A percentile compares a stretch with the other conserved stretches of the same genome.
phyloP scores from a whole-genome alignment of 108 stramenopile species.

The Cafeteria roenbergensis region DNA sequence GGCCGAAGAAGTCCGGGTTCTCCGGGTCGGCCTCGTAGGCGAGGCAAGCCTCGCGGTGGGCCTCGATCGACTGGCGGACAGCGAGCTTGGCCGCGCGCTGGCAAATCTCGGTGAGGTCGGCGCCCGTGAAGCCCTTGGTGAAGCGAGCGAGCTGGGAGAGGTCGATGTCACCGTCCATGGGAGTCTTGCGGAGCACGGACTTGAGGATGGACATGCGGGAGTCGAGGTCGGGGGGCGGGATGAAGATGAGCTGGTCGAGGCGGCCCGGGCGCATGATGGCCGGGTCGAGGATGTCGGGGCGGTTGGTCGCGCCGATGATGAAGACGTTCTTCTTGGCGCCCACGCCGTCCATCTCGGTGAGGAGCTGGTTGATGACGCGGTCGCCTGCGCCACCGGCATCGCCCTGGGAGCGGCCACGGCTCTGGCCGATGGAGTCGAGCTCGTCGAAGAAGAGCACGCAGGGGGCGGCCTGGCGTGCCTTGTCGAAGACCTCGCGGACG shows the following conservation, averaged over 20 bases:
- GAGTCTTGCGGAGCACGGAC: slow-evolving; percentile 89
- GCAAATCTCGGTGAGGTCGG: slow-evolving; percentile 99
- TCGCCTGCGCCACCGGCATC: slow-evolving; percentile 99
- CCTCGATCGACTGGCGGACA: slow-evolving; percentile 92
- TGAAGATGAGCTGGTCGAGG: slow-evolving; percentile 98
- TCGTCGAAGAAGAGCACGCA: slow-evolving; percentile 99
- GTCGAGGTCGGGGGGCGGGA: slow-evolving; percentile 98
- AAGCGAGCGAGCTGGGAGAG: slow-evolving; percentile 80
- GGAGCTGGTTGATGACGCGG: slow-evolving; percentile 99
- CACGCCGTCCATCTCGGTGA: slow-evolving; percentile 99
- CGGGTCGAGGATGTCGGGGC: slow-evolving; percentile 98
- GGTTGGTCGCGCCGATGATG: slow-evolving; percentile 95
- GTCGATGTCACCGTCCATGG: slow-evolving; percentile 92
- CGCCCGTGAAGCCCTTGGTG: slow-evolving; percentile 99
- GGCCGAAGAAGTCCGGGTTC: slow-evolving; percentile 56
- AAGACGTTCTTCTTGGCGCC: slow-evolving; percentile 99
- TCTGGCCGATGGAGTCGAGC: slow-evolving; percentile 95
- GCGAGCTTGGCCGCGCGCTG: slow-evolving; percentile 96
- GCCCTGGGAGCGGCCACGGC: slow-evolving; percentile 72
- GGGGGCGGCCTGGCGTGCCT: slow-evolving; percentile 95
- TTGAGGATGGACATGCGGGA: slow-evolving; percentile 82
- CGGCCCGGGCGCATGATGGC: slow-evolving; percentile 99
- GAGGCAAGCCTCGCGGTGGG: slow-evolving; percentile 84
- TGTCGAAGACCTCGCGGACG: slow-evolving; percentile 99
- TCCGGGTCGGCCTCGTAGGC: slow-evolving; percentile 72